Evolutionary conservation across 495 filamentous ascomycete species (phyloP), one percentile per base, ranked within the genome.

Genomic region (Rusavskia elegans): DNA sequence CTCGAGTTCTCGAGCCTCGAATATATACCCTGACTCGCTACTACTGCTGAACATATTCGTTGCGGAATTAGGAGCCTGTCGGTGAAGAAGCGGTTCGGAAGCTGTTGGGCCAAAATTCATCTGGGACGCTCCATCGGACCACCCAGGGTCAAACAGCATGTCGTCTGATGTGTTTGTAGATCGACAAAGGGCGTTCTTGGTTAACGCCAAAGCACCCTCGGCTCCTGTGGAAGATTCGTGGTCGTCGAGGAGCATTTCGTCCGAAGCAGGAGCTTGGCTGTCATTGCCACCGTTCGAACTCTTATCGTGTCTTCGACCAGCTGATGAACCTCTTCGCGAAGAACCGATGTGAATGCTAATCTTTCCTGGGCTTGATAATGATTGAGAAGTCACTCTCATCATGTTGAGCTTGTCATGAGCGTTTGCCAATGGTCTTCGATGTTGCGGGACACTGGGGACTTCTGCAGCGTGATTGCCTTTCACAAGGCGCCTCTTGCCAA

Each of bases 401-500:
- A 46, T 46, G 14, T 46, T 16, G 23, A 46, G 44, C 44, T 29
- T 46, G 13, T 46, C 44, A 16, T 29, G 29, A 25, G 44, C 20
- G 23, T 30, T 46, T 8, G 21, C 6, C 17, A 46, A 3, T 29
- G 44, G 44, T 23, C 11, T 46, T 29, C 44, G 44, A 29, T 29
- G 23, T 8, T 29, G 44, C 21, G 2, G 17, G 2, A 16, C 23
- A 8, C 9, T 5, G 14, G 44, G 3, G 21, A 5, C 8, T 5
- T 23, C 21, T 30, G 19, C 39, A 10, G 19, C 19, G 7, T 46
- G 44, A 11, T 8, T 29, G 14, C 6, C 23, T 16, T 16, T 29
- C 17, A 46, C 20, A 1, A 17, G 21, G 23, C 59, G 59, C 29
- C 54, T 23, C 29, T 52, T 61, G 11, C 59, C 59, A 37, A 61